These are phyloP conservation scores for Hypholoma fasciculare DNA, from an alignment of 768 basidiomycete species.

Conservation along the genomic window DNA sequence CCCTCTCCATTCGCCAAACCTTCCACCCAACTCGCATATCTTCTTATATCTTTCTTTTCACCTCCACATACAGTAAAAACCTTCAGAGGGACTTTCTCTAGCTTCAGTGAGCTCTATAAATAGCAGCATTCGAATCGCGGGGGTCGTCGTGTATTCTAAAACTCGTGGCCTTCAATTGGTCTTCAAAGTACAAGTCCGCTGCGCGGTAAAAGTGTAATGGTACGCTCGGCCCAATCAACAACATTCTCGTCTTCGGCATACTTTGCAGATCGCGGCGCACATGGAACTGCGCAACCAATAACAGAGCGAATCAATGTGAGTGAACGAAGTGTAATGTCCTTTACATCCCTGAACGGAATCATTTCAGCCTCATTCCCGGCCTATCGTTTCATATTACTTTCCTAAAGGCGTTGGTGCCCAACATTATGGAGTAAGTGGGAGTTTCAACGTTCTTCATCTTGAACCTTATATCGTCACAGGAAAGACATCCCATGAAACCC, in stretches of 20 bases:
- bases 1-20: no score
- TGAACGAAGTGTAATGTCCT: slow-evolving; percentile 9
- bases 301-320: slow-evolving; percentile 78
- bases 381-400: slow-evolving; percentile 95
- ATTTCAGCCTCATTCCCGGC: slow-evolving; percentile 67
- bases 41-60: no score
- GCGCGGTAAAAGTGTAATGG: slow-evolving; percentile 28
- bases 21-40: no score
- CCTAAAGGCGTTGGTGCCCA: slow-evolving; percentile 92
- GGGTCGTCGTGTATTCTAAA: no score
- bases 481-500: slow-evolving; percentile 98
- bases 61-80: no score
- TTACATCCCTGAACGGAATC: neutral
- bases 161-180: no score
- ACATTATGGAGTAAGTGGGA: slow-evolving; percentile 85
- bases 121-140: no score
- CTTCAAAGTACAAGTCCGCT: neutral
- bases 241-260: slow-evolving; percentile 74
- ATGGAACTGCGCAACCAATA: slow-evolving; percentile 76
- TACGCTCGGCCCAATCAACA: slow-evolving; percentile 44
- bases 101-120: no score
- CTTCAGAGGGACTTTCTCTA: no score
- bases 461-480: slow-evolving; percentile 46
- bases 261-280: slow-evolving; percentile 72
- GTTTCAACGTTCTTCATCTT: neutral